Base-by-base conservation (phyloP, 371 early-diverging fungal genomes). In the Mucor lusitanicus region DNA sequence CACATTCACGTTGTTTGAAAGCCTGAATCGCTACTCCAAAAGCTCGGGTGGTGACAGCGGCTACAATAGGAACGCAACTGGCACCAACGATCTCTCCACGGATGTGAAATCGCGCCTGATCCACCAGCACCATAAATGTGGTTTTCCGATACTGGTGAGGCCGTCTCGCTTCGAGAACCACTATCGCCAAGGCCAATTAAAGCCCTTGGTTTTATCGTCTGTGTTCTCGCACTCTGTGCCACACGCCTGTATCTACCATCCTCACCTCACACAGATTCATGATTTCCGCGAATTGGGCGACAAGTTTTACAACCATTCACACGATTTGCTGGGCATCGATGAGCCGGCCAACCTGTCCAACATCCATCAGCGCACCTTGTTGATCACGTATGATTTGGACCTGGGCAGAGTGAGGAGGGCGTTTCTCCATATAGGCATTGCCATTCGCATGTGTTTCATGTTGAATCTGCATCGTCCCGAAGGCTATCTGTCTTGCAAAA, bases 351-450 rank as follows among this genome's bases (percentile, higher is more conserved):
- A 59, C 28, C 21, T 77, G 3, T 69, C 74, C 2, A 74, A 74
- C 46, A 74, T 77, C 39, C 77, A 77, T 25, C 77, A 77, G 23
- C 71, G 77, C 6, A 69, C 72, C 8, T 56, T 72, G 17, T 48
- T 76, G 13, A 73, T 74, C 28, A 66, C 74, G 23, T 74, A 79
- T 44, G 76, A 79, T 61, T 39, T 79, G 30, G 79, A 79, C 59
- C 46, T 74, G 4, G 79, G 79, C 0, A 68, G 70, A 30, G 76
- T 79, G 1, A 61, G 69, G 39, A 53, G 72, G 6, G 79, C 79
- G 2, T 79, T 67, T 32, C 25, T 79, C 12, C 76, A 79, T 40
- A 48, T 79, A 6, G 79, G 79, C 23, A 61, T 76, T n/a, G 70
- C 72, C 13, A 70, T 72, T 27, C 79, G 79, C 13, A 73, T 71